phyloP scores from a whole-genome alignment of 352 stramenopile genomes.

The Pythium volutum region DNA sequence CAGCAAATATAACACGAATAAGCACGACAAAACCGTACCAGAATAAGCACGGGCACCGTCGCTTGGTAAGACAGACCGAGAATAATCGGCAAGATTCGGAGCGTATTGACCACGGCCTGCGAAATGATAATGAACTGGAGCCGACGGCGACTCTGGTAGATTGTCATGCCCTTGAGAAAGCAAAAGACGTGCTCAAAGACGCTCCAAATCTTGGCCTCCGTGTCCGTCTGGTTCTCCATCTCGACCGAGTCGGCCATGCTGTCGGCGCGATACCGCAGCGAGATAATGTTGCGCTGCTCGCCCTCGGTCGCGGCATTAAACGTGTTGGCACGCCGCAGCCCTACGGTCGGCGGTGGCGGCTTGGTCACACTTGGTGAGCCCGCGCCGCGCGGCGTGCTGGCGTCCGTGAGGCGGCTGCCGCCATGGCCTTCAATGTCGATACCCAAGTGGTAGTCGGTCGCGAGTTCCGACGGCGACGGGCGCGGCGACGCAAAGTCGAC shows the following conservation, averaged over 20 bases:
- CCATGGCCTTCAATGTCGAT: constrained; percentile 35
- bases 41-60: constrained; percentile 77
- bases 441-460: constrained; percentile 56
- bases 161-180: constrained; percentile 87
- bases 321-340: constrained; percentile 61
- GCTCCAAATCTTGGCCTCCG: constrained; percentile 74
- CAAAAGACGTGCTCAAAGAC: constrained; percentile 84
- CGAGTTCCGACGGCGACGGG: constrained; percentile 55
- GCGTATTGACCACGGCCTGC: constrained; percentile 75
- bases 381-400: constrained; percentile 6
- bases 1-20: not conserved
- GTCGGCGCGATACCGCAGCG: constrained; percentile 78
- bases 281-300: constrained; percentile 86
- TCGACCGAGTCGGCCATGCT: constrained; percentile 82
- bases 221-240: constrained; percentile 49
- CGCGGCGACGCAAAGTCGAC: constrained; percentile 55
- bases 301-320: constrained; percentile 69
- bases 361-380: constrained; percentile 7
- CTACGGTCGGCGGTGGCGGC: constrained; percentile 27
- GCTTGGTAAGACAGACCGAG: constrained; percentile 81
- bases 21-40: constrained; percentile 30
- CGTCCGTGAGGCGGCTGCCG: constrained; percentile 10
- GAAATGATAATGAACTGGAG: constrained; percentile 89
- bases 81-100: constrained; percentile 86
- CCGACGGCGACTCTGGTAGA: constrained; percentile 75